Conservation (phyloP, 192 early-diverging fungal genomes). For the Podila epicladia region DNA sequence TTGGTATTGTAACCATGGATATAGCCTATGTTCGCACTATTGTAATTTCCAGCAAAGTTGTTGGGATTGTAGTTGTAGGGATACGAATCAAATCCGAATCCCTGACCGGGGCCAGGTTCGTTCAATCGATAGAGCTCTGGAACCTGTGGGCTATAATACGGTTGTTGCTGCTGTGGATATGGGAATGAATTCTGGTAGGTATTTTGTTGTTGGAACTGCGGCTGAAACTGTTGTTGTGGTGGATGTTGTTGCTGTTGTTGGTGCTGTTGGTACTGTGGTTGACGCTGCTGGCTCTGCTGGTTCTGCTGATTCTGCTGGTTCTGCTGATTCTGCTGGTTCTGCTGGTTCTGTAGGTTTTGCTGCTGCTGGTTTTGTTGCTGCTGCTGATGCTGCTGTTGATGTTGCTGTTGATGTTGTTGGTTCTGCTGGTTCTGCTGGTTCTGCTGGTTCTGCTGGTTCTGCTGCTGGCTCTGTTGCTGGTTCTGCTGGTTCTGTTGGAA, state of each 20-base stretch:
- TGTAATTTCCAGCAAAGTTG: too few relatives aligned
- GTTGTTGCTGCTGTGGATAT: background rate
- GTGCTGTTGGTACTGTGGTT: background rate
- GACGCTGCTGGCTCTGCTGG: background rate
- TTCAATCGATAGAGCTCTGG: background rate
- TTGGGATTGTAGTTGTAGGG: too few relatives aligned
- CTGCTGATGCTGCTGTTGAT: background rate
- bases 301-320: background rate
- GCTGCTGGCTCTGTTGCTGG: too few relatives aligned
- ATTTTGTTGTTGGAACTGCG: background rate
- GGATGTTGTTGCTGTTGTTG: background rate
- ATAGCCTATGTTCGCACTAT: too few relatives aligned
- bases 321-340: background rate
- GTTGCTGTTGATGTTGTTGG: background rate
- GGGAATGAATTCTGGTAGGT: background rate
- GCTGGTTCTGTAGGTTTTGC: background rate
- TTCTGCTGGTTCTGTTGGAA: slow-evolving; percentile 2
- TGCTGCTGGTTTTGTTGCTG: background rate
- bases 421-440: background rate
- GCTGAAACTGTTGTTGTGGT: background rate
- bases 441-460: slow-evolving; percentile 6
- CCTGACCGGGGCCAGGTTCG: background rate
- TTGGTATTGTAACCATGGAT: too few relatives aligned
- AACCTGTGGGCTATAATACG: background rate
- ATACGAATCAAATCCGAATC: background rate